Base-by-base conservation (phyloP, 345 rosid species). In the Eucalyptus microcorys region DNA sequence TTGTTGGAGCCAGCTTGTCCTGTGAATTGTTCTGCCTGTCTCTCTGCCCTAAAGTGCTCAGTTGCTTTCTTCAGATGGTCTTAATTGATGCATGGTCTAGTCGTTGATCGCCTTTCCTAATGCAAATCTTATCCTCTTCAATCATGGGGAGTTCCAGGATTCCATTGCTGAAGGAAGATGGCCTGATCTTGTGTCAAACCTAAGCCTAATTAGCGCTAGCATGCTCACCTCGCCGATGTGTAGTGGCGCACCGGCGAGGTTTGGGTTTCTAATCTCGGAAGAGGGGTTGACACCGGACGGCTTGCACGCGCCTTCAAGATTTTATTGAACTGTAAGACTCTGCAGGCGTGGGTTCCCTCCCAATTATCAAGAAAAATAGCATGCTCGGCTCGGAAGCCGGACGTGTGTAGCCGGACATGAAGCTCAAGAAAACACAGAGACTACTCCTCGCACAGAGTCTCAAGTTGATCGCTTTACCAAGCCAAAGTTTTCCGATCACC, bases 211-310 rank as follows among this genome's bases (percentile, higher is more conserved):
- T 76, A 76, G 84, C 7, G 47, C 13, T 40, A 42, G 13, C 5
- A 76, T 76, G 16, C 84, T 40, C 1, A 5, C 9, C 24, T 40
- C 30, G 8, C 81, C 8, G 1, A 9, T 0, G 80, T 3, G 24
- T 32, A 0, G 24, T 8, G 32, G 12, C 0, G 0, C 45, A 2
- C 81, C 7, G 81, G 43, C 45, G 21, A 34, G 81, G 83, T 37
- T 40, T 8, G 15, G 83, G 15, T 40, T 76, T 3, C 47, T 76
- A 42, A 21, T 76, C 15, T 37, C 14, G 4, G 45, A 71, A 37
- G 83, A 76, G 42, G 5, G 2, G 83, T 21, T 27, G 45, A 21
- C 27, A 5, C 27, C 8, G 27, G 83, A 10, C 30, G 16, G 40
- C 45, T 76, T 40, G 47, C 83, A 10, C 1, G 3, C 3, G 9